Evolutionary conservation across 2,329 filamentous ascomycete genomes (phyloP).

Genomic region (Fonsecaea nubica): DNA sequence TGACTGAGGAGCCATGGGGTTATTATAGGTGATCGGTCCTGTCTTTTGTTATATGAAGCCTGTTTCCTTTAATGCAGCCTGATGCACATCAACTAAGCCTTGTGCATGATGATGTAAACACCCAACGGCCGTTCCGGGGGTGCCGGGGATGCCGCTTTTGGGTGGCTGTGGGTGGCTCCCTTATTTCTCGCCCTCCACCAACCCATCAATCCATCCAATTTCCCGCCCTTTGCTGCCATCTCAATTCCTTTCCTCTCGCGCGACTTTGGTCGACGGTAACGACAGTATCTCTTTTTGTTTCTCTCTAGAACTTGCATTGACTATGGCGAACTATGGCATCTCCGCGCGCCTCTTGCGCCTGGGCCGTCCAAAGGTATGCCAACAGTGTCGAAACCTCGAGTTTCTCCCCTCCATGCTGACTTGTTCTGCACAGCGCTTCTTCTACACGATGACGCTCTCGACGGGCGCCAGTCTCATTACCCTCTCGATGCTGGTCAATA

Average conservation of each 20-base stretch:
- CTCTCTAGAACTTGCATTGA: conserved; percentile 18
- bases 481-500: conserved; percentile 85
- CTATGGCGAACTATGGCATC: conserved; percentile 40
- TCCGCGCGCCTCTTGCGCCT: conserved; percentile 54
- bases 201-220: conserved; percentile 9
- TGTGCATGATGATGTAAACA: conserved; percentile 20
- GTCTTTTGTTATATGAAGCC: neutral
- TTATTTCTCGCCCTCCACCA: conserved; percentile 14
- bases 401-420: conserved; percentile 12
- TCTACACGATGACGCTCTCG: conserved; percentile 83
- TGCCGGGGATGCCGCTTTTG: conserved; percentile 23
- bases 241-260: conserved; percentile 13
- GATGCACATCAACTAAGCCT: neutral
- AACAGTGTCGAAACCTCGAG: neutral
- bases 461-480: conserved; percentile 86
- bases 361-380: conserved; percentile 56
- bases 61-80: neutral
- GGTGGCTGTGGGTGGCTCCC: neutral
- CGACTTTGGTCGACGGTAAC: conserved; percentile 7
- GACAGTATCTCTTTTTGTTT: neutral
- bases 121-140: neutral
- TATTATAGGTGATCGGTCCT: neutral
- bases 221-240: conserved; percentile 14
- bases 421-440: conserved; percentile 68
- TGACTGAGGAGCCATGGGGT: neutral